Base-by-base conservation (phyloP, 1,284 basidiomycete genomes). In the Chalciporus piperatoides region DNA sequence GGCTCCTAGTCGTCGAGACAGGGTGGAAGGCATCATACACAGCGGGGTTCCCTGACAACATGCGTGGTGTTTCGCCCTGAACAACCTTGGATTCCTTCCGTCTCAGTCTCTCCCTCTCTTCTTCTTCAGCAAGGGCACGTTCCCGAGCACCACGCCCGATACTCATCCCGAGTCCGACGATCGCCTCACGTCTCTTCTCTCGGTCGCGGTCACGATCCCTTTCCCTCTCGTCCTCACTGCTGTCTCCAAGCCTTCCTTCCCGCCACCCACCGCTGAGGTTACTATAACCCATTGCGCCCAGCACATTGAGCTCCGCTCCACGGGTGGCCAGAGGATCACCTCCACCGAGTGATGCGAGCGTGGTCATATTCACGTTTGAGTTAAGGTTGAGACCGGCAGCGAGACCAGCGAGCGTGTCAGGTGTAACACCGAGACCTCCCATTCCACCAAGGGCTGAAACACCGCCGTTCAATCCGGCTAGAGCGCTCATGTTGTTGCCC, bases 1-100 rank as follows among this genome's bases (percentile, higher is more conserved):
- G 40, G 33, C 52, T 65, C 57, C 64, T 60, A 24, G 62, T 25
- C 23, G 79, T 62, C 3, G 75, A 74, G 1, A 85, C 77, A 1
- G 83, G 81, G 63, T 89, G 84, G 70, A 89, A 90, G 3, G 86
- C 83, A 59, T 90, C 87, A 61, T 80, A 90, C 3, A 84, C 77
- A 37, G 70, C 71, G 37, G 73, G 53, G 59, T 75, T 78, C 56
- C 58, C 73, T 52, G 70, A 73, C 41, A 74, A 60, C 48, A 78
- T 64, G 30, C 74, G 70, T 53, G 70, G 50, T 50, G 52, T 41
- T 47, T 68, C 64, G 3, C 46, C 47, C n/a, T 66, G 66, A 39
- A 36, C 30, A 33, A 41, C 43, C 43, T 65, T 69, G 38, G 63
- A 53, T 15, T 83, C 81, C 61, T 76, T 78, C 58, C 80, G 81